Evolutionary conservation across 2,329 filamentous ascomycete genomes (phyloP).

Genomic region (Alternaria sp.): DNA sequence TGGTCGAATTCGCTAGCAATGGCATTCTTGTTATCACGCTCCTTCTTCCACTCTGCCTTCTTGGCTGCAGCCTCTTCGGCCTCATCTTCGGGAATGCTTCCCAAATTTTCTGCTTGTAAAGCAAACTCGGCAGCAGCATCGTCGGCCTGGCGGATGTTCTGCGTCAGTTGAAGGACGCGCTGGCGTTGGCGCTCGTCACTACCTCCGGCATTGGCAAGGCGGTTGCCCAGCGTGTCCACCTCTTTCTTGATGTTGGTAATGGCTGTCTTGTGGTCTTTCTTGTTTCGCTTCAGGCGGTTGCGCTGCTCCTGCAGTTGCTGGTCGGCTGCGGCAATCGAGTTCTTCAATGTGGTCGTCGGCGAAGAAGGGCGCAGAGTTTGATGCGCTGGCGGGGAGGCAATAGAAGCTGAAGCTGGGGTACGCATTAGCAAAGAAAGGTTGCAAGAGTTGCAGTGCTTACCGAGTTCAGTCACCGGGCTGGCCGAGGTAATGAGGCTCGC

Average conservation of each 20-base stretch:
- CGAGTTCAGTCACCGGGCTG: slow-evolving; percentile 66
- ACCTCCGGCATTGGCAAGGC: slow-evolving; percentile 71
- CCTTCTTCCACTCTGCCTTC: slow-evolving; percentile 66
- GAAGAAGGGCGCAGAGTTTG: slow-evolving; percentile 76
- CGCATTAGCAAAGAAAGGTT: slow-evolving; percentile 14
- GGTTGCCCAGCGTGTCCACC: slow-evolving; percentile 72
- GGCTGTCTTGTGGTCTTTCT: slow-evolving; percentile 77
- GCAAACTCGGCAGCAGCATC: slow-evolving; percentile 67
- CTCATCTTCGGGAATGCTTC: slow-evolving; percentile 70
- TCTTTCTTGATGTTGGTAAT: slow-evolving; percentile 74
- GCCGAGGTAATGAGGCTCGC: slow-evolving; percentile 74
- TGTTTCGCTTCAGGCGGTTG: slow-evolving; percentile 71
- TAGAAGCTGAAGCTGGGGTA: slow-evolving; percentile 36
- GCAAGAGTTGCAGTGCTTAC: slow-evolving; percentile 48
- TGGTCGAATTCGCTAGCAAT: slow-evolving; percentile 67
- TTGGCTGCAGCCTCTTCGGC: slow-evolving; percentile 64
- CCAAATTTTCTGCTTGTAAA: slow-evolving; percentile 69
- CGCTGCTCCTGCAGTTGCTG: slow-evolving; percentile 74
- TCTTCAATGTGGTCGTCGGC: slow-evolving; percentile 77
- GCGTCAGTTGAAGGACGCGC: slow-evolving; percentile 77
- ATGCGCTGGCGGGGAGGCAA: slow-evolving; percentile 61
- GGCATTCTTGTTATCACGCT: slow-evolving; percentile 60
- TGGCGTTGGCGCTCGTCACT: slow-evolving; percentile 79
- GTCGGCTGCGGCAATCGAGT: slow-evolving; percentile 77
- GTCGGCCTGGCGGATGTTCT: slow-evolving; percentile 74